These are phyloP conservation scores for Erythrobasidium hasegawianum DNA, from an alignment of 1,284 basidiomycete genomes.

Conservation along the genomic window DNA sequence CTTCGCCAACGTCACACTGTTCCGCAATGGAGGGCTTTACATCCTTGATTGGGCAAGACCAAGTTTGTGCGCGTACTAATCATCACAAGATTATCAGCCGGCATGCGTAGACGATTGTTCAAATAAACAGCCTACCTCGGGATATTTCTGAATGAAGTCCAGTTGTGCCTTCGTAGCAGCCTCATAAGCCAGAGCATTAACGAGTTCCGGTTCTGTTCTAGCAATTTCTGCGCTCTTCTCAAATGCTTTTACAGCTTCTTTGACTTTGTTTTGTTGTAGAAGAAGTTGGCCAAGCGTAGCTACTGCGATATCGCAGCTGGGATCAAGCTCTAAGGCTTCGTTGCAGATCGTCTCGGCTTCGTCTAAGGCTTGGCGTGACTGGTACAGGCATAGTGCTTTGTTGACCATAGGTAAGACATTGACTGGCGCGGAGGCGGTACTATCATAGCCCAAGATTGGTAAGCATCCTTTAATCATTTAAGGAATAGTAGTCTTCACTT, in stretches of 20 bases:
- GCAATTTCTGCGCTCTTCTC: constrained; percentile 78
- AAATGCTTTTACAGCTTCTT: constrained; percentile 83
- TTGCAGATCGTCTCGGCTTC: constrained; percentile 80
- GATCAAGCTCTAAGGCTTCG: constrained; percentile 80
- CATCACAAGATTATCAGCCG: no score
- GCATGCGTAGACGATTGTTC: not conserved
- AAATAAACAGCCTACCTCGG: constrained; percentile 11
- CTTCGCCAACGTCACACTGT: no score
- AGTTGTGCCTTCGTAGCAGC: constrained; percentile 36
- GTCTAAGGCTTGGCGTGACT: constrained; percentile 86
- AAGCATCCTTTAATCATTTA: no score
- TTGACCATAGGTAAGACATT: constrained; percentile 95
- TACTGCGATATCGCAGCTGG: constrained; percentile 93
- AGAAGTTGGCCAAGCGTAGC: constrained; percentile 91
- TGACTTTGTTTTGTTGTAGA: constrained; percentile 86
- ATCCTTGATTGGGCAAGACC: constrained; percentile 25
- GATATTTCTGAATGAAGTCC: constrained; percentile 36
- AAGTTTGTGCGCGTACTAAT: constrained; percentile 31
- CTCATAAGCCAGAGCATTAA: constrained; percentile 45
- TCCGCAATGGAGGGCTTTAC: no score
- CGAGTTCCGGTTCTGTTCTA: constrained; percentile 83
- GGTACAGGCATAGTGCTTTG: constrained; percentile 92
- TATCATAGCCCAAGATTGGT: not conserved
- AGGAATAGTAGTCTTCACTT: no score
- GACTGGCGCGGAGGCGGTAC: constrained; percentile 52